Evolutionary conservation across 2,329 filamentous ascomycete species (phyloP).

Genomic region (Alternaria ethzedia): DNA sequence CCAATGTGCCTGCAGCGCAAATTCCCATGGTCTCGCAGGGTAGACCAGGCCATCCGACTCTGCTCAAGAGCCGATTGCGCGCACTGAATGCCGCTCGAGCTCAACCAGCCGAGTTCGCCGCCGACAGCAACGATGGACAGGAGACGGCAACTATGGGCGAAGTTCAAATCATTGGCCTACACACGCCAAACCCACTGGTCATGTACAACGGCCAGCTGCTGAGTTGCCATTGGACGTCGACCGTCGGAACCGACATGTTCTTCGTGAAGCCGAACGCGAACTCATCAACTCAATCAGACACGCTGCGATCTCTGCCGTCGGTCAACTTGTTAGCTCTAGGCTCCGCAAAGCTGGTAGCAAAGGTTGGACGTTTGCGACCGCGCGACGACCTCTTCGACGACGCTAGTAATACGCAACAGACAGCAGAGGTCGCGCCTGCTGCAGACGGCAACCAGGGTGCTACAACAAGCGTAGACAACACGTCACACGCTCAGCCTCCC

Average conservation of each 20-base stretch:
- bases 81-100: slow-evolving; percentile 33
- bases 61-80: slow-evolving; percentile 38
- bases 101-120: slow-evolving; percentile 14
- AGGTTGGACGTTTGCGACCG: slow-evolving; percentile 64
- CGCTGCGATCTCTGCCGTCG: slow-evolving; percentile 60
- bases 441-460: not conserved
- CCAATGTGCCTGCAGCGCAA: slow-evolving; percentile 42
- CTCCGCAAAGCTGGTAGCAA: slow-evolving; percentile 72
- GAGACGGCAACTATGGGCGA: slow-evolving; percentile 38
- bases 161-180: slow-evolving; percentile 84
- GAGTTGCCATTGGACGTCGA: slow-evolving; percentile 79
- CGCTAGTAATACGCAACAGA: slow-evolving; percentile 2
- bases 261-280: slow-evolving; percentile 56
- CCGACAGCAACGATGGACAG: slow-evolving; percentile 17
- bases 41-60: slow-evolving; percentile 30
- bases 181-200: slow-evolving; percentile 76
- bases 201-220: slow-evolving; percentile 81
- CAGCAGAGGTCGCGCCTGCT: slow-evolving; percentile 1
- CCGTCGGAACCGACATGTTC: slow-evolving; percentile 83
- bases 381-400: slow-evolving; percentile 33
- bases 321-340: slow-evolving; percentile 77
- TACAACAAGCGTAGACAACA: not conserved
- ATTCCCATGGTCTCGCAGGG: slow-evolving; percentile 22
- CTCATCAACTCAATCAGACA: slow-evolving; percentile 37
- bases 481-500: not conserved